Conservation (phyloP, 176 grass and related monocot genomes). For the Paspalum vaginatum region DNA sequence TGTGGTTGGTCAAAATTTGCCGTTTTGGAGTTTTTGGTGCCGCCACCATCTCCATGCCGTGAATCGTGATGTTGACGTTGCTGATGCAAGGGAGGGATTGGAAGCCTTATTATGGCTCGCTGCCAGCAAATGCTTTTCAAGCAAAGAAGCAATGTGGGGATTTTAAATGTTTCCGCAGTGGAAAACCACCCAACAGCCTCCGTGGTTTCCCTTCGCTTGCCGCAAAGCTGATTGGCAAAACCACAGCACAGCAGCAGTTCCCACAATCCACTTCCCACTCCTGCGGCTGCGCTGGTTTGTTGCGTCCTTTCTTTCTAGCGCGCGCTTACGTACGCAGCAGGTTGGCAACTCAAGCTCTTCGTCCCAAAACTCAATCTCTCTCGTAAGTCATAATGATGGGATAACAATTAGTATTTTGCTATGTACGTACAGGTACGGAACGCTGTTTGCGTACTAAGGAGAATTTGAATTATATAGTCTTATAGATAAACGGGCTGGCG, state of each 20-base stretch:
- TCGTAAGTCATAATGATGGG: too few species aligned
- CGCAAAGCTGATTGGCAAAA: conserved; percentile 27
- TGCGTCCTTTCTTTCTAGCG: too few species aligned
- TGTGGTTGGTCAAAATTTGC: background rate
- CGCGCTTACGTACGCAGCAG: too few species aligned
- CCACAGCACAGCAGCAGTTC: background rate
- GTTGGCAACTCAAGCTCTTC: too few species aligned
- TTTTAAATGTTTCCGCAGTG: conserved; percentile 12
- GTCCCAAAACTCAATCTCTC: too few species aligned
- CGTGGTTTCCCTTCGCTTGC: conserved; percentile 38
- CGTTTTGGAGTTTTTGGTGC: background rate
- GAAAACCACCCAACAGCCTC: conserved; percentile 42
- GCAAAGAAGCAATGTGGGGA: background rate
- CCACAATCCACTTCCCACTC: too few species aligned
- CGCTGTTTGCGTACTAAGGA: too few species aligned
- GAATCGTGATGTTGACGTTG: conserved; percentile 17
- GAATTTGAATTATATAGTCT: too few species aligned
- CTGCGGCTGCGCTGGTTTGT: background rate
- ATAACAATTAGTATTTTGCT: too few species aligned
- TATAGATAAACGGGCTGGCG: too few species aligned
- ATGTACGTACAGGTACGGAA: too few species aligned
- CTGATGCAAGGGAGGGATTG: conserved; percentile 13
- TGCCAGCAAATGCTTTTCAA: background rate
- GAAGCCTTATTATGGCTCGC: conserved; percentile 10
- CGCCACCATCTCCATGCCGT: background rate